Evolutionary conservation across 805 yeast species (phyloP), one percentile per base, ranked within the genome.

Genomic region (Kazachstania viticola): DNA sequence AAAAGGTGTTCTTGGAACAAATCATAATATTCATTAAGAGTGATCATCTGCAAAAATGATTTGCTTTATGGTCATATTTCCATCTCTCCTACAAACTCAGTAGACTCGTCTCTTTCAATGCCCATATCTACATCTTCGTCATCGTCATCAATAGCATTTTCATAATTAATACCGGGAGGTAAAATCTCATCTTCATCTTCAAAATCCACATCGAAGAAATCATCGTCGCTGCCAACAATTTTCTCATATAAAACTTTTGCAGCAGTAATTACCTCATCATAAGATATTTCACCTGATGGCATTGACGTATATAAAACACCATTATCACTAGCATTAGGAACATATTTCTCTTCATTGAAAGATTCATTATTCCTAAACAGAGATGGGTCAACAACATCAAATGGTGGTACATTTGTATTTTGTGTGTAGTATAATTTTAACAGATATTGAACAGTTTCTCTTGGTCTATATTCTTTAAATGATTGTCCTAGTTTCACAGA

Each of bases 181-280:
- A 28, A 30, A 17, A 17, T 17, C n/a, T 75, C 87, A 27, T 81
- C 94, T 14, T 85, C 95, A 54, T 88, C 97, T 57, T 88, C 96
- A 51, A 88, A 88, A 57, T 88, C 97, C 26, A 88, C 82, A 54
- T 84, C 95, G 51, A 88, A 88, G 61, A 91, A 91, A 58, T 88
- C 97, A 46, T 88, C 96, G 51, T 81, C 91, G 2, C 94, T 72
- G 8, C 97, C 97, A 9, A 91, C 93, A 39, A 88, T 76, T 35
- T 69, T 65, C 38, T 73, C 75, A 54, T 83, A 88, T 26, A 88
- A 53, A 14, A 71, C 61, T 50, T 75, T 79, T 5, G 87, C 84
- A 38, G 84, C 91, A 2, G 87, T 75, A 14, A 88, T 72, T 4
- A 82, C 71, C 19, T 95, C 97, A 53, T 88, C 96, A 54, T 85